phyloP scores from a whole-genome alignment of 371 early-diverging fungal species.

The Actinomucor elegans region DNA sequence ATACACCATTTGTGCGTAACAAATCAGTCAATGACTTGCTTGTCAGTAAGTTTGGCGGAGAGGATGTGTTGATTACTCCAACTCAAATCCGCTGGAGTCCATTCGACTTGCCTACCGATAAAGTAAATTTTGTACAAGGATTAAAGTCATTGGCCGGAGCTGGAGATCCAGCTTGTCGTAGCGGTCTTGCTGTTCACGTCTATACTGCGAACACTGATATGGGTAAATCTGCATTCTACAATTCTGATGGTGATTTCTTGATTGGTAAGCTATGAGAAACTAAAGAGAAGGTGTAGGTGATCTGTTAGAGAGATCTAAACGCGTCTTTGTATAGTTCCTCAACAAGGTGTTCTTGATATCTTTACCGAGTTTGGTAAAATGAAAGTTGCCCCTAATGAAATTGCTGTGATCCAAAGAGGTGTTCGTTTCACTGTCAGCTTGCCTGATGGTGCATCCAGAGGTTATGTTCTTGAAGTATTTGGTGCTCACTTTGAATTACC shows the following conservation, averaged over 20 bases:
- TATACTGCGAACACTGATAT: constrained; percentile 80
- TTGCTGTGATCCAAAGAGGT: constrained; percentile 91
- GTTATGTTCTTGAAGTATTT: constrained; percentile 91
- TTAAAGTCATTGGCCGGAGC: constrained; percentile 86
- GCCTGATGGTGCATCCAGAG: constrained; percentile 84
- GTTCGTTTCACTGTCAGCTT: constrained; percentile 82
- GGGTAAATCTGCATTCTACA: constrained; percentile 80
- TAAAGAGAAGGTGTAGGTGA: background rate
- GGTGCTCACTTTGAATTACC: constrained; percentile 90
- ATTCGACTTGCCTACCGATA: constrained; percentile 69
- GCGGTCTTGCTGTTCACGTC: constrained; percentile 85
- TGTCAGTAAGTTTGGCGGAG: constrained; percentile 58
- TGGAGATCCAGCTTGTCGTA: constrained; percentile 78
- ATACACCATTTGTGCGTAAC: constrained; percentile 68
- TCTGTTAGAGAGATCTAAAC: background rate
- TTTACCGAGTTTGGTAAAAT: constrained; percentile 92
- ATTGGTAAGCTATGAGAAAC: too few species aligned
- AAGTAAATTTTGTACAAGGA: constrained; percentile 83
- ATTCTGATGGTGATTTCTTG: constrained; percentile 91
- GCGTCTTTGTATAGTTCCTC: constrained; percentile 70
- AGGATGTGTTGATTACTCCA: constrained; percentile 65
- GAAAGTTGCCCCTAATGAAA: constrained; percentile 86
- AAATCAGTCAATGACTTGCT: constrained; percentile 33
- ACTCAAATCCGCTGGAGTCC: constrained; percentile 95
- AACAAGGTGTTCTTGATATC: constrained; percentile 86